Conservation (phyloP, 345 rosid genomes). For the Raphanus raphanistrum region DNA sequence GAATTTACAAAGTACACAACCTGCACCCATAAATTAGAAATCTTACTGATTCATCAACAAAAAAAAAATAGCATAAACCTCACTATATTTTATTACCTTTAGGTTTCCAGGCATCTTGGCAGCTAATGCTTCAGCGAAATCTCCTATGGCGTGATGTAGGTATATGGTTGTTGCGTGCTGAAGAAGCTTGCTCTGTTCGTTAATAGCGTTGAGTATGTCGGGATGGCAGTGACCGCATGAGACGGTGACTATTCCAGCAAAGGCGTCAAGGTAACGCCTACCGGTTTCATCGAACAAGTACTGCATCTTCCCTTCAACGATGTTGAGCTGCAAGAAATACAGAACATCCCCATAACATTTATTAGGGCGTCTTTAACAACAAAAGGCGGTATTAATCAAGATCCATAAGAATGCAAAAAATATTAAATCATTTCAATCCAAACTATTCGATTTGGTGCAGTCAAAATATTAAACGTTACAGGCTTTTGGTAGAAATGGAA, state of each 20-base stretch:
- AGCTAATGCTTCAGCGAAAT: conserved; percentile 90
- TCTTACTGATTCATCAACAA: conserved; percentile 4
- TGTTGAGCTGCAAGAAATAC: conserved; percentile 58
- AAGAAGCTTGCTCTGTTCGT: conserved; percentile 78
- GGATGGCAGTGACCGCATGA: conserved; percentile 98
- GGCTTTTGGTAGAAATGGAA: conserved; percentile 87
- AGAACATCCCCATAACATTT: background rate
- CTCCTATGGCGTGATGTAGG: conserved; percentile 77
- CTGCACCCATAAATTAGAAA: conserved; percentile 46
- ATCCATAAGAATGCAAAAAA: background rate
- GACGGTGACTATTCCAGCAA: conserved; percentile 91
- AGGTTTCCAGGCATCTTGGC: conserved; percentile 91
- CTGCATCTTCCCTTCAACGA: conserved; percentile 98
- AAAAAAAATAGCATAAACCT: background rate
- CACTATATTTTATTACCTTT: conserved; percentile 45
- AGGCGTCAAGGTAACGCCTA: conserved; percentile 74
- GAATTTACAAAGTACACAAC: conserved; percentile 94
- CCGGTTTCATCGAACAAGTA: conserved; percentile 88
- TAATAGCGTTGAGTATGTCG: conserved; percentile 61
- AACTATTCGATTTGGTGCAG: background rate
- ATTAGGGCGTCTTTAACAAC: background rate
- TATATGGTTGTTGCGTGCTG: conserved; percentile 93
- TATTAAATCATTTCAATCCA: background rate
- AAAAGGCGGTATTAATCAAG: background rate
- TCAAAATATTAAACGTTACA: conserved; percentile 43